phyloP scores from a whole-genome alignment of 2,329 filamentous ascomycete species.

The Curvularia eragrostidis region DNA sequence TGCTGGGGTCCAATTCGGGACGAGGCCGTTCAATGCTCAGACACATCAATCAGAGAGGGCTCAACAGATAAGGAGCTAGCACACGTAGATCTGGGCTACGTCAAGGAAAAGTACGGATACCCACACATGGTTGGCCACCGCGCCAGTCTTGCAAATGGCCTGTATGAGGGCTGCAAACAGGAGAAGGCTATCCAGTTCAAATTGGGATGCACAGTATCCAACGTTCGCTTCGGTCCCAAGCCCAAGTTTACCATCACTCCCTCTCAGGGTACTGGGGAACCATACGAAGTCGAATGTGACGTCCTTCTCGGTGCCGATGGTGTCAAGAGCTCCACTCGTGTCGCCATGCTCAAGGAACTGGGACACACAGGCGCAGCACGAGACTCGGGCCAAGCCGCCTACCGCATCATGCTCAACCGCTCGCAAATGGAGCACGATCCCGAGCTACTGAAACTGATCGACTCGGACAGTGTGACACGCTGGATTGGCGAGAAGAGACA shows the following conservation, averaged over 20 bases:
- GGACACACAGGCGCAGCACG: slow-evolving; percentile 63
- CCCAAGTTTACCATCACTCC: slow-evolving; percentile 67
- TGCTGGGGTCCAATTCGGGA: slow-evolving; percentile 74
- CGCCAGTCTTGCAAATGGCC: slow-evolving; percentile 70
- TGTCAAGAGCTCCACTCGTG: slow-evolving; percentile 56
- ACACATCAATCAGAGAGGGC: slow-evolving; percentile 77
- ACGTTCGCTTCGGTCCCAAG: slow-evolving; percentile 63
- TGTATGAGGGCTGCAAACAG: slow-evolving; percentile 75
- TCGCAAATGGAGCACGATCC: slow-evolving; percentile 71
- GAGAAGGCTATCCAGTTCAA: slow-evolving; percentile 68
- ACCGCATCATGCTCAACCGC: slow-evolving; percentile 77
- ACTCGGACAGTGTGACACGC: slow-evolving; percentile 70
- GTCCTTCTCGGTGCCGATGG: slow-evolving; percentile 57
- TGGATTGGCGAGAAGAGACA: slow-evolving; percentile 80
- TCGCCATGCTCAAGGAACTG: slow-evolving; percentile 62
- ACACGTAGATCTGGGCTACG: slow-evolving; percentile 72
- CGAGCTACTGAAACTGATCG: slow-evolving; percentile 70
- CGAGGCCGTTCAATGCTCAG: slow-evolving; percentile 73
- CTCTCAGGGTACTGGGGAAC: slow-evolving; percentile 57
- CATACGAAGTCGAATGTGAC: slow-evolving; percentile 60
- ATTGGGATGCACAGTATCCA: slow-evolving; percentile 65
- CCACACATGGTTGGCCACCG: slow-evolving; percentile 83
- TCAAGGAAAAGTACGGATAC: slow-evolving; percentile 72
- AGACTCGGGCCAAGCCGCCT: slow-evolving; percentile 78
- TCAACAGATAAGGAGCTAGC: slow-evolving; percentile 72